These are phyloP conservation scores for Cutaneotrichosporon mucoides DNA, from an alignment of 1,284 basidiomycete genomes.

Conservation along the genomic window DNA sequence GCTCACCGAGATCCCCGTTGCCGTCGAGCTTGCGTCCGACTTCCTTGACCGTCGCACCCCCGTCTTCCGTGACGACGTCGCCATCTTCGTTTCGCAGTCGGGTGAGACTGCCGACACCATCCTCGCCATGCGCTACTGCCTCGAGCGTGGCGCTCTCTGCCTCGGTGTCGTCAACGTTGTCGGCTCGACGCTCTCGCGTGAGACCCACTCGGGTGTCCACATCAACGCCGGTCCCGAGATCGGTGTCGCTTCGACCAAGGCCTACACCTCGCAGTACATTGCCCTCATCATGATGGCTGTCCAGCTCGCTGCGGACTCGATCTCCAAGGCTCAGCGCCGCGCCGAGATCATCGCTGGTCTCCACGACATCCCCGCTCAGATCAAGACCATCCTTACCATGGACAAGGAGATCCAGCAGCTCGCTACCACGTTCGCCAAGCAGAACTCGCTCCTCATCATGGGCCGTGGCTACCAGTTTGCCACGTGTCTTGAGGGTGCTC, in stretches of 20 bases:
- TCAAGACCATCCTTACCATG: slow-evolving; percentile 78
- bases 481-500: slow-evolving; percentile 94
- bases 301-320: slow-evolving; percentile 93
- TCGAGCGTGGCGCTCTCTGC: slow-evolving; percentile 93
- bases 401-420: slow-evolving; percentile 79
- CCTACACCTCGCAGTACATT: slow-evolving; percentile 99
- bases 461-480: slow-evolving; percentile 97
- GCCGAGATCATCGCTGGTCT: slow-evolving; percentile 92
- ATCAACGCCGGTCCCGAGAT: slow-evolving; percentile 99
- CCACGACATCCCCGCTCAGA: slow-evolving; percentile 82
- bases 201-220: slow-evolving; percentile 99
- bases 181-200: slow-evolving; percentile 96
- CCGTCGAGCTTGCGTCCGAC: slow-evolving; percentile 97
- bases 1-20: slow-evolving; percentile 96
- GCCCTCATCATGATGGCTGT: slow-evolving; percentile 97
- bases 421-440: slow-evolving; percentile 72
- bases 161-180: slow-evolving; percentile 97
- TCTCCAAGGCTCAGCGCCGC: slow-evolving; percentile 84
- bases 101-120: slow-evolving; percentile 99
- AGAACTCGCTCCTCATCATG: slow-evolving; percentile 91
- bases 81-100: slow-evolving; percentile 94
- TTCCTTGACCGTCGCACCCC: slow-evolving; percentile 99
- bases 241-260: slow-evolving; percentile 99
- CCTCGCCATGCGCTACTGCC: slow-evolving; percentile 90
- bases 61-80: slow-evolving; percentile 98